Percentiles rank a stretch among this genome's conserved stretches.
Evolutionary conservation across 805 yeast genomes (phyloP).

Genomic region (Brettanomyces custersianus): DNA sequence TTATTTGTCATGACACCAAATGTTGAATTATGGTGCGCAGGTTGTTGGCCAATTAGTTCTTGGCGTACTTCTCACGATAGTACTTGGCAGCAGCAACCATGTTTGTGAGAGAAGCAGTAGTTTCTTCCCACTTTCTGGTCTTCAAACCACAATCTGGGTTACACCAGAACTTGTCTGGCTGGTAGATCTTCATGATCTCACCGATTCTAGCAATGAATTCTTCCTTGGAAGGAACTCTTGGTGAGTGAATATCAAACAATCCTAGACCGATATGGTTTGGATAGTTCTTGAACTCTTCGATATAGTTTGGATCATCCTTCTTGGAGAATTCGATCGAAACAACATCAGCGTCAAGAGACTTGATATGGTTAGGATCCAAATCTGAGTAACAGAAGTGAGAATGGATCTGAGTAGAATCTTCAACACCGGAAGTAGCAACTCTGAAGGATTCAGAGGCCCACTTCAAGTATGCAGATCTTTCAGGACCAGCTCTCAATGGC

Average conservation of each 20-base stretch:
- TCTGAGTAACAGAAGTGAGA: constrained; percentile 99
- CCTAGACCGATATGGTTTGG: constrained; percentile 99
- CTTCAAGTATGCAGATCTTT: constrained; percentile 90
- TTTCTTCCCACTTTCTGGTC: constrained; percentile 99
- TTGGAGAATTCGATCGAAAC: constrained; percentile 98
- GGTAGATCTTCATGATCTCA: constrained; percentile 93
- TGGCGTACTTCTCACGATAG: constrained; percentile 51
- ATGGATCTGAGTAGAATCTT: constrained; percentile 93
- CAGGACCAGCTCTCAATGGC: constrained; percentile 96
- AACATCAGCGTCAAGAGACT: constrained; percentile 99
- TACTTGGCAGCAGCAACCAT: constrained; percentile 99
- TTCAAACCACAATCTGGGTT: constrained; percentile 99
- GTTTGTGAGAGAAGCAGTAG: constrained; percentile 87
- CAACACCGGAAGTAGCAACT: constrained; percentile 97
- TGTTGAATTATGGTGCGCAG: constrained; percentile 10
- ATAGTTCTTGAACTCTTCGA: constrained; percentile 94
- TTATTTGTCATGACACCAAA: constrained; percentile 6
- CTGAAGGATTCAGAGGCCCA: constrained; percentile 99
- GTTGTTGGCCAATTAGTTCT: constrained; percentile 10
- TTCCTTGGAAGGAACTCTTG: constrained; percentile 97
- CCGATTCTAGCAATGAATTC: constrained; percentile 91
- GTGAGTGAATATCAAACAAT: constrained; percentile 98
- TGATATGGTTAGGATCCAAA: constrained; percentile 98
- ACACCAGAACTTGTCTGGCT: constrained; percentile 98
- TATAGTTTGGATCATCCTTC: constrained; percentile 98